These are phyloP conservation scores for Colletotrichum shisoi DNA, from an alignment of 2,329 filamentous ascomycete species.

Conservation along the genomic window DNA sequence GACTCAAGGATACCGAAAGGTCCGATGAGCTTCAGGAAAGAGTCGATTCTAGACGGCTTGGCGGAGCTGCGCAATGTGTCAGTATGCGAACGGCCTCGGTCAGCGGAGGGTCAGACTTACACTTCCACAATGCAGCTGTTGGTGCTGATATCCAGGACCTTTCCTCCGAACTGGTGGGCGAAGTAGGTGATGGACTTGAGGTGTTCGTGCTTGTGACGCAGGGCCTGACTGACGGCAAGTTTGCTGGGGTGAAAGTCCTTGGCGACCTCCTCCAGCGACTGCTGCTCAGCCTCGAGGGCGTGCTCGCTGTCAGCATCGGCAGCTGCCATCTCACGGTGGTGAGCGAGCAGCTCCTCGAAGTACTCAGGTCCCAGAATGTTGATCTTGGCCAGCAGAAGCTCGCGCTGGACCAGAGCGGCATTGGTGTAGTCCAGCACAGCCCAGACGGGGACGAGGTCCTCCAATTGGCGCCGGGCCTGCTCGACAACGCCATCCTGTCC, in stretches of 20 bases:
- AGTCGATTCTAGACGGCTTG: constrained; percentile 92
- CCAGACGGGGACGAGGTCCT: constrained; percentile 98
- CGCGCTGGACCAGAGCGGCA: constrained; percentile 91
- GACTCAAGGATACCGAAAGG: constrained; percentile 98
- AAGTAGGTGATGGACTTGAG: constrained; percentile 95
- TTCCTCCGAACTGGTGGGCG: constrained; percentile 96
- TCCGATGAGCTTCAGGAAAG: constrained; percentile 92
- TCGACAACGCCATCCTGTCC: constrained; percentile 97
- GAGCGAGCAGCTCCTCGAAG: constrained; percentile 94
- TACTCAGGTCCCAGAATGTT: constrained; percentile 97
- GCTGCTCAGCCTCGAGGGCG: constrained; percentile 48
- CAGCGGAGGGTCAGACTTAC: constrained; percentile 63
- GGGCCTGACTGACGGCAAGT: constrained; percentile 83
- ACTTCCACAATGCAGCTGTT: constrained; percentile 98
- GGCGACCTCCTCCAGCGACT: constrained; percentile 57
- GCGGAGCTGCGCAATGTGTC: constrained; percentile 69
- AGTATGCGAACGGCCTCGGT: constrained; percentile 38
- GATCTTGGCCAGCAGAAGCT: constrained; percentile 93
- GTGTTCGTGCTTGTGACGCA: constrained; percentile 97
- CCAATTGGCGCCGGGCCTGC: constrained; percentile 92
- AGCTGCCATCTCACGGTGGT: constrained; percentile 86
- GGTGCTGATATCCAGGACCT: constrained; percentile 96
- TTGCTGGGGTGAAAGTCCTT: constrained; percentile 90
- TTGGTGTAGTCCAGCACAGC: constrained; percentile 96
- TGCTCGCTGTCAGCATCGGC: constrained; percentile 56